Evolutionary conservation across 192 early-diverging fungal genomes (phyloP), one percentile per base, ranked within the genome.

Genomic region (Phlyctochytrium bullatum): DNA sequence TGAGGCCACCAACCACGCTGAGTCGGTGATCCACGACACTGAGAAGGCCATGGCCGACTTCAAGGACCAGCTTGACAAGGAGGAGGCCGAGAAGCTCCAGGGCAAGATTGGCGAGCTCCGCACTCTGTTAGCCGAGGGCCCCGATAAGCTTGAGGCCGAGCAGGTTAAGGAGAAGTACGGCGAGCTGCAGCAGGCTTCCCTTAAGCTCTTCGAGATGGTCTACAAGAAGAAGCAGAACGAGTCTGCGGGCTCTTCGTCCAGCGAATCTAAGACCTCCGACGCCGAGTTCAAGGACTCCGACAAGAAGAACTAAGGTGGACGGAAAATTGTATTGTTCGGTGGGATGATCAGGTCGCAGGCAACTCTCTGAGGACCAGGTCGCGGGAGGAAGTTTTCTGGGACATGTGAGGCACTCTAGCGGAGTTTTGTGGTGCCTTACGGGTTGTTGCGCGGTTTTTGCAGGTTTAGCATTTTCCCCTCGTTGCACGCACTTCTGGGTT

Each of bases 201-300:
- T 99, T 63, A 99, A 99, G 84, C 84, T 99, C 59, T 99, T 99
- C 72, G 93, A 99, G 87, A 88, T 93, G 88, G 92, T 92, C 16
- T 98, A 99, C 88, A 94, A 98, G 89, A 89, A 89, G 73, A 76
- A 73, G 69, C 69, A 71, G 54, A 57, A 23, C 30, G 69, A 71
- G 54, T 28, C 3, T 17, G 33, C 61, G 60, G 60, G 50, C 35
- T 30, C 50, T 66, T 69, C 69, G 3, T 71, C 74, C 25, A 29
- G 61, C 23, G 69, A 68, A 2, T 58, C 63, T 23, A 69, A 17
- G 36, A 62, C 52, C 2, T 12, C 35, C 61, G 90, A 92, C 52
- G 88, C 86, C 10, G 90, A 92, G 64, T 90, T 87, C 76, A 89
- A 90, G 81, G 89, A 92, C 66, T 83, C 82, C 36, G 36, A 66